Base-by-base conservation (phyloP, 2,329 filamentous ascomycete species). In the Colletotrichum liriopes region DNA sequence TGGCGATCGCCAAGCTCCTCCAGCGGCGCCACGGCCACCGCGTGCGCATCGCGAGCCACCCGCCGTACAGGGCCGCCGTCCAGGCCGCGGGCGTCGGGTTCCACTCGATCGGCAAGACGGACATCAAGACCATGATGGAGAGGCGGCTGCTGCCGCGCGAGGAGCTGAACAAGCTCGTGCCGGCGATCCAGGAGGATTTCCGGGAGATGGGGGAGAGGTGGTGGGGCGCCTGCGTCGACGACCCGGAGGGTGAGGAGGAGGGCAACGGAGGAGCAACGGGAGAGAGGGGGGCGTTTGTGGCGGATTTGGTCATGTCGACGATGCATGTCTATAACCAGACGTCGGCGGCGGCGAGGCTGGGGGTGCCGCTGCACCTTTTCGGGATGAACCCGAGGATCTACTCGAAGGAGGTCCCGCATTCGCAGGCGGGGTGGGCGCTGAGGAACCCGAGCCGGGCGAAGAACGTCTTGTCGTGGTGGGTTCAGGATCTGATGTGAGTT, bases 341-440 rank as follows among this genome's bases (percentile, higher is more conserved):
- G 1, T 77, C 78, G 49, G 77, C 75, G 52, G 89, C 89, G 0
- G 87, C 91, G 78, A 85, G 86, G 69, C 74, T 91, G n/a, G 88
- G 88, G 0, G 84, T 90, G 47, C 89, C 89, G 1, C 76, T 91
- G n/a, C 88, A 90, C 76, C 80, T 93, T 73, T 93, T 93, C 89
- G 93, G 93, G 78, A 93, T 91, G 82, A 89, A 73, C 20, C 68
- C 64, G 43, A 62, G 72, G 45, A 68, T 65, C 5, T 72, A 61
- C 23, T 67, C 68, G 26, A 60, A 32, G 52, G 68, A 73, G 54
- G 11, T 73, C 1, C 68, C 68, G 45, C 72, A 73, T 47, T 59
- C 62, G n/a, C 72, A 73, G 59, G 51, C 68, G 4, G 72, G 35
- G 3, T 72, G 68, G 68, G 58, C 59, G 59, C 61, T 47, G 43